Conservation (phyloP, 1,284 basidiomycete species). For the Phellopilus nigrolimitatus region DNA sequence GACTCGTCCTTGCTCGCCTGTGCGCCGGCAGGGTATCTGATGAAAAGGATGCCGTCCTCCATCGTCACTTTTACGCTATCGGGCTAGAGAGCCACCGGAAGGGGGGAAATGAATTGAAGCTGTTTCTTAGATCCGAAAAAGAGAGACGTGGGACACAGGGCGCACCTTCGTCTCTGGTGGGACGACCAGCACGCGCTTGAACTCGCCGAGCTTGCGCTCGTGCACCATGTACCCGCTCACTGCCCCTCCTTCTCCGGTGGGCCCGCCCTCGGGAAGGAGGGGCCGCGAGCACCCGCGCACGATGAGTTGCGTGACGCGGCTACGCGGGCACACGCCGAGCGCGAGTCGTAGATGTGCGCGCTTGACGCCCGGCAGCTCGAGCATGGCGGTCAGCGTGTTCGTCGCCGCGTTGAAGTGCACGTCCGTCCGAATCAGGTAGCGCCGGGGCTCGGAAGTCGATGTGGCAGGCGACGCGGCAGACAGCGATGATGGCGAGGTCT, state of each 20-base stretch:
- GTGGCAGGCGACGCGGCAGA: slow-evolving; percentile 1
- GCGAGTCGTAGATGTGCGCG: slow-evolving; percentile 46
- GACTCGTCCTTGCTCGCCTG: background rate
- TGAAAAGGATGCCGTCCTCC: slow-evolving; percentile 44
- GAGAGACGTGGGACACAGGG: slow-evolving; percentile 13
- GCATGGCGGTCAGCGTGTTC: slow-evolving; percentile 46
- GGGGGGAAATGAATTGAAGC: background rate
- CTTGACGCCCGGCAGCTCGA: slow-evolving; percentile 62
- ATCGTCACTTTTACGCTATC: slow-evolving; percentile 43
- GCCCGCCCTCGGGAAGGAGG: slow-evolving; percentile 30
- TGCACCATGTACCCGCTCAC: slow-evolving; percentile 30
- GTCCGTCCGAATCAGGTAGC: slow-evolving; percentile 45
- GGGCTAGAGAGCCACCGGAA: slow-evolving; percentile 31
- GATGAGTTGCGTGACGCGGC: slow-evolving; percentile 50
- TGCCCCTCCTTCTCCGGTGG: slow-evolving; percentile 23
- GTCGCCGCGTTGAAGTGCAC: slow-evolving; percentile 44
- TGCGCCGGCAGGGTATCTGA: slow-evolving; percentile 41
- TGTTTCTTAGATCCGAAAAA: background rate
- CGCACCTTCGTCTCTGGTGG: slow-evolving; percentile 53
- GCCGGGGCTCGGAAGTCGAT: background rate
- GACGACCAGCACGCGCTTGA: slow-evolving; percentile 51
- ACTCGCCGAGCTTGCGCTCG: slow-evolving; percentile 52
- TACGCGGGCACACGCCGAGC: slow-evolving; percentile 50
- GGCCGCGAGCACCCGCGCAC: slow-evolving; percentile 41
- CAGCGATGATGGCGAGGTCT: too few relatives aligned